Base-by-base conservation (phyloP, 257 asterid species). In the Primulina huaijiensis region DNA sequence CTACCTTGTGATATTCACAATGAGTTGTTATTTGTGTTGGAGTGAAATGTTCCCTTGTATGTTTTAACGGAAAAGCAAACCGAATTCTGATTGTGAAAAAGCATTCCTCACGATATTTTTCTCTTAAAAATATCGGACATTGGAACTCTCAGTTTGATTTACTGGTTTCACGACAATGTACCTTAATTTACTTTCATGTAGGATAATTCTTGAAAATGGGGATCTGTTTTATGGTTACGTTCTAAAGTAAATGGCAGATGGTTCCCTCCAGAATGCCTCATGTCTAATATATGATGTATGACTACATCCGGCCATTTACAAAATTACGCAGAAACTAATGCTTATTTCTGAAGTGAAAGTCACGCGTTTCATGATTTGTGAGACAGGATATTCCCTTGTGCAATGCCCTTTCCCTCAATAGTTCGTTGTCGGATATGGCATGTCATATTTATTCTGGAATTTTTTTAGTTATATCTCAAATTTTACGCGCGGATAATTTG, bases 231-330 rank as follows among this genome's bases (percentile, higher is more conserved):
- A 17, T 16, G 12, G 60, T 31, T 57, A 68, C 61, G 23, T 23
- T 46, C 65, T 53, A 62, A 35, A 60, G 37, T 19, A 71, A 52
- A 30, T 3, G 38, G 63, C 60, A 50, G 10, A 46, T 65, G 66
- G 25, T 60, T 4, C 33, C 63, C 71, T 67, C 34, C 55, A 50
- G 58, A 50, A 38, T 60, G 30, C 34, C 17, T 70, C 64, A 30
- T 30, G 31, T 43, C 50, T 64, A 37, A 19, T 35, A 8, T 34
- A 33, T 34, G 21, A 19, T 29, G 40, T 35, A 33, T 57, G 38
- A 30, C 53, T 60, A 2, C 59, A 33, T 35, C 38, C 30, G 21
- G 30, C 64, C 29, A 35, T 59, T 37, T 35, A 37, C 61, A 29
- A 72, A 23, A 38, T 23, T 30, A 56, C 17, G 37, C 17, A 23